Conservation (phyloP, 192 early-diverging fungal species). For the Backusella liffmaniae region DNA sequence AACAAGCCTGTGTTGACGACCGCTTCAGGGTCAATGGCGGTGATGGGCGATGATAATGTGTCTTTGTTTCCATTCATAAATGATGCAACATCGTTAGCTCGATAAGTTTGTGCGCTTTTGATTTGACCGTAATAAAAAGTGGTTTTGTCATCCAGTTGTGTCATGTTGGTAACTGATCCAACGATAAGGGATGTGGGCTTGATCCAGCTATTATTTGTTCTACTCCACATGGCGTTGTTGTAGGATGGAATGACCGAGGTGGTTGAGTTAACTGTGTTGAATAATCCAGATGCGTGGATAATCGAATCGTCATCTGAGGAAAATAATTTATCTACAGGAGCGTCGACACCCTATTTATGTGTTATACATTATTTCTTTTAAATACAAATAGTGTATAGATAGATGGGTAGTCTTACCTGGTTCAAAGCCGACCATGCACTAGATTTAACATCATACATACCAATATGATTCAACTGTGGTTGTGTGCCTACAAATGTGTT, state of each 20-base stretch:
- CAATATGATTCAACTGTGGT: neutral
- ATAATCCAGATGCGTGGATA: neutral
- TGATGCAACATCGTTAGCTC: conserved; percentile 7
- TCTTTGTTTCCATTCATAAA: conserved; percentile 1
- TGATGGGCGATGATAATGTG: neutral
- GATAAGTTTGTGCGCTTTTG: conserved; percentile 15
- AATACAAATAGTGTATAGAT: neutral
- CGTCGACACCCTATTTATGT: conserved; percentile 15
- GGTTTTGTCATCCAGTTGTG: neutral
- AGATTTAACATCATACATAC: neutral
- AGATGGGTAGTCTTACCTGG: neutral
- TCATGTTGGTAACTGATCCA: neutral
- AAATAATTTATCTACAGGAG: conserved; percentile 10
- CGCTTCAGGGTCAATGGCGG: conserved; percentile 12
- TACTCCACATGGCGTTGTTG: neutral
- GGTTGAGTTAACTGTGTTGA: neutral
- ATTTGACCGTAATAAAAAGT: conserved; percentile 22
- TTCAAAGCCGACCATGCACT: neutral
- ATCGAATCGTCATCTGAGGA: neutral
- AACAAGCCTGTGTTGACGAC: conserved; percentile 51
- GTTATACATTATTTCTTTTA: neutral
- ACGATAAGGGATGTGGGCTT: neutral
- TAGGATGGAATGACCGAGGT: neutral
- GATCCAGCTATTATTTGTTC: neutral
- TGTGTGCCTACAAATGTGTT: neutral